Evolutionary conservation across 768 basidiomycete species (phyloP), one percentile per base, ranked within the genome.

Genomic region (Glaciozyma antarctica): DNA sequence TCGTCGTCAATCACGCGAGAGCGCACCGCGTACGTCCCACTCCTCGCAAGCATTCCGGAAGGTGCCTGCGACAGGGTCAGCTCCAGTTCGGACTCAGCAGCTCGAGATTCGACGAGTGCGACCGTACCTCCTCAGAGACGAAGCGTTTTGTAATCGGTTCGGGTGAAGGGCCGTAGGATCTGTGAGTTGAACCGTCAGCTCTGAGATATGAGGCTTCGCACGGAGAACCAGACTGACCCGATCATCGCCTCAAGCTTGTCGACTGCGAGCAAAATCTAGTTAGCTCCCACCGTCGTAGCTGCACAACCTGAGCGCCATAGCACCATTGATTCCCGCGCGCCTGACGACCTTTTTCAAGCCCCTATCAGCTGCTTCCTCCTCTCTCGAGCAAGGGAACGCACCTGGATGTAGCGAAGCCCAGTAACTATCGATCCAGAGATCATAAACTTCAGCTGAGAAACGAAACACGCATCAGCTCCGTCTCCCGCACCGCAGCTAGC

Each of bases 221-320:
- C 10, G 38, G 38, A 41, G 38, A 41, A 13, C 5, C 38, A 6
- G 38, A 41, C 38, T 10, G 13, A 41, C 22, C 94, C 94, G 26
- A 97, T 82, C 94, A 98, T 97, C 72, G 87, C 83, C 75, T 93
- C 90, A 72, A 89, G 76, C 76, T 87, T 94, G 77, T 94, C 94
- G 73, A 94, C 92, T 92, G 73, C 16, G 32, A n/a, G 26, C 16
- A 17, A 12, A 0, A 15, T 16, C 22, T 41, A 32, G 30, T 54
- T n/a, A 22, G 34, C 30, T 19, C 41, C n/a, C 45, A n/a, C 5
- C 30, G 7, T 13, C 8, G 10, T 60, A 48, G 44, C 22, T 62
- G n/a, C 8, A 47, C 51, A 26, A 30, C 32, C 28, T 10, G 34
- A 16, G 9, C 59, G 58, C 69, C 53, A 63, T 34, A 70, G 67